Conservation (phyloP, 192 early-diverging fungal species). For the Podila epicladia region DNA sequence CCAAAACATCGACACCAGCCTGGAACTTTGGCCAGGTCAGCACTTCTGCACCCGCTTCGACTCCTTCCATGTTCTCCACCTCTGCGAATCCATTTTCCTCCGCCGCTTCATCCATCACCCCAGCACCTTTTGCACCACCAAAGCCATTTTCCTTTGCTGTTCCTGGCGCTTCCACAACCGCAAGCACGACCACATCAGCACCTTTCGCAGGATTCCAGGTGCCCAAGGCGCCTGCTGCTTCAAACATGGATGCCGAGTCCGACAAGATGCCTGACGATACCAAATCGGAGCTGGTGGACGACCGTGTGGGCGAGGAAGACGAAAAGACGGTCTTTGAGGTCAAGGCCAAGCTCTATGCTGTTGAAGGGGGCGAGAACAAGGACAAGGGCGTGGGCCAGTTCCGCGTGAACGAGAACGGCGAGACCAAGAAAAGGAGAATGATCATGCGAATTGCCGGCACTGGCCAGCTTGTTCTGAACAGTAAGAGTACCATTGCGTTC, state of each 20-base stretch:
- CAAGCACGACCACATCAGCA: background rate
- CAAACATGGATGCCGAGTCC: background rate
- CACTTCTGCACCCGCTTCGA: background rate
- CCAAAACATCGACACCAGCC: background rate
- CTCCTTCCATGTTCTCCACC: slow-evolving; percentile 1
- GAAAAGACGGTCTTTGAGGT: slow-evolving; percentile 21
- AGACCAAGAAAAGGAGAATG: slow-evolving; percentile 18
- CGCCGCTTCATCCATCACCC: background rate
- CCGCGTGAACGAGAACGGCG: slow-evolving; percentile 15
- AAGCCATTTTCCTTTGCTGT: slow-evolving; percentile 8
- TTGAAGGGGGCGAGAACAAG: slow-evolving; percentile 10
- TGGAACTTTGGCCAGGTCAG: background rate
- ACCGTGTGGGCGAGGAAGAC: slow-evolving; percentile 15
- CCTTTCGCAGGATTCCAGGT: slow-evolving; percentile 9
- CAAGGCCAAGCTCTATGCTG: slow-evolving; percentile 3
- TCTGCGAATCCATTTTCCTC: background rate
- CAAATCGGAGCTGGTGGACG: slow-evolving; percentile 9
- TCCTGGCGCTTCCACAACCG: background rate
- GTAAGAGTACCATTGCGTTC: slow-evolving; percentile 4
- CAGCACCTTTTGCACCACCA: background rate
- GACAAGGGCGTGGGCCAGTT: slow-evolving; percentile 24
- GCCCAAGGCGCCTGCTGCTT: background rate
- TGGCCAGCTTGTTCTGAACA: slow-evolving; percentile 12
- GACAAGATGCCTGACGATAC: slow-evolving; percentile 21
- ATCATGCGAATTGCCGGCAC: slow-evolving; percentile 16